phyloP scores from a whole-genome alignment of 1,284 basidiomycete species.

The Ustilago loliicola region DNA sequence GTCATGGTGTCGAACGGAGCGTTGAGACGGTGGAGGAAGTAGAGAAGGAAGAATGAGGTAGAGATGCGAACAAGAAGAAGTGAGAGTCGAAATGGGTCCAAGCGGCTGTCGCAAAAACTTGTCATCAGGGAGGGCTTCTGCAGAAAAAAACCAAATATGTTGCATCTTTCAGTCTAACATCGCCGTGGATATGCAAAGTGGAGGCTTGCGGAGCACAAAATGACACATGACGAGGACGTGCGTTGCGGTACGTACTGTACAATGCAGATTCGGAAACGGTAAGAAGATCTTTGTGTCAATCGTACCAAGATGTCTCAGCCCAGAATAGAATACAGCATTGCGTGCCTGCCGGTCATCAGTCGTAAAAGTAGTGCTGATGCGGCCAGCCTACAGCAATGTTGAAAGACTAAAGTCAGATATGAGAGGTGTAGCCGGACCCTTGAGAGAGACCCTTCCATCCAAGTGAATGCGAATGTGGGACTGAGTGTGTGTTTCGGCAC shows the following conservation, averaged over 20 bases:
- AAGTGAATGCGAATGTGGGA: slow-evolving; percentile 3
- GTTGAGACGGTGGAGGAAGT: background rate
- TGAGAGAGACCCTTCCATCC: background rate
- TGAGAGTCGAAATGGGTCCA: slow-evolving; percentile 4
- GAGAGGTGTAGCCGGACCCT: background rate
- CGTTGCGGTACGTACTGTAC: background rate
- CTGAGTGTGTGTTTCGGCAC: slow-evolving; percentile 5
- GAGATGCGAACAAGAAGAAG: background rate
- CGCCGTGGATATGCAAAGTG: background rate
- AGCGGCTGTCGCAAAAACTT: slow-evolving; percentile 35
- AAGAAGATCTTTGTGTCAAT: background rate
- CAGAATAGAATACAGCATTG: background rate
- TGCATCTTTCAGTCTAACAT: background rate
- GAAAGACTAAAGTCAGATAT: too few species aligned
- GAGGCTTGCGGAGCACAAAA: slow-evolving; percentile 7
- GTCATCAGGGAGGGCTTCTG: slow-evolving; percentile 12
- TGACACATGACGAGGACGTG: background rate
- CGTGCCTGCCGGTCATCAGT: too few species aligned
- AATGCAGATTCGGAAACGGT: background rate
- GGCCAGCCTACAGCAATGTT: too few species aligned
- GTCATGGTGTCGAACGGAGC: slow-evolving; percentile 1
- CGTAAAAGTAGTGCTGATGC: too few species aligned
- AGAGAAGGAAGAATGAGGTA: background rate
- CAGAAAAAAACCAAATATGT: background rate
- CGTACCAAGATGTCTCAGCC: slow-evolving; percentile 3